Evolutionary conservation across 2,329 filamentous ascomycete species (phyloP), one percentile per base, ranked within the genome.

Genomic region (Trichophyton verrucosum): DNA sequence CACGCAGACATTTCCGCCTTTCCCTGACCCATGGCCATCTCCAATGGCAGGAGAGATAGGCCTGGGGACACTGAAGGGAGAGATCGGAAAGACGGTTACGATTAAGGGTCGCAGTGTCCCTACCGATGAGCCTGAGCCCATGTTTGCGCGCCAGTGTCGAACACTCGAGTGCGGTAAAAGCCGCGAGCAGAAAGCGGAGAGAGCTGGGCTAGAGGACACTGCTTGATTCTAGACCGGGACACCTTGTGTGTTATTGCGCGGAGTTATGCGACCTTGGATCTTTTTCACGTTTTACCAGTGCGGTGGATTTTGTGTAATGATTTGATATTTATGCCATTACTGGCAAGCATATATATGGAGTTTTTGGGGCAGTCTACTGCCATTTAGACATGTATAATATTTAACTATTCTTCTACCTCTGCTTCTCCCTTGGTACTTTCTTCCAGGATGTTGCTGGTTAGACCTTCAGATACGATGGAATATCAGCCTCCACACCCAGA

Each of bases 11-110:
- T 71, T 71, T 58, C 56, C 67, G 6, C 61, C 62, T 6, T 63
- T 70, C 11, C 66, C 68, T 3, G 68, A 71, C 58, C 70, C 71
- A 58, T 71, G 68, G 70, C 64, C 69, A 15, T 64, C 62, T 7
- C 66, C 71, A 2, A 65, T 63, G 11, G 64, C 59, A 6, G 70
- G 69, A 8, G 61, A 65, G 5, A 71, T 74, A 51, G 72, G 71
- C 6, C 60, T 75, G 20, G 70, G 72, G 9, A 69, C 68, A 20
- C 58, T 68, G 58, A 51, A 65, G 38, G 62, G 63, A n/a, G 44
- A 64, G 20, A 36, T 55, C 24, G 51, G 51, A 9, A 56, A 68
- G 59, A 66, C 68, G 17, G 68, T 70, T 60, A 64, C 70, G 15
- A 64, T 72, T 6, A 24, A 49, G 1, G 57, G 51, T 36, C 36